Evolutionary conservation across 176 grass and related monocot genomes (phyloP), one percentile per base, ranked within the genome.

Genomic region (Dendrocalamus sinicus): DNA sequence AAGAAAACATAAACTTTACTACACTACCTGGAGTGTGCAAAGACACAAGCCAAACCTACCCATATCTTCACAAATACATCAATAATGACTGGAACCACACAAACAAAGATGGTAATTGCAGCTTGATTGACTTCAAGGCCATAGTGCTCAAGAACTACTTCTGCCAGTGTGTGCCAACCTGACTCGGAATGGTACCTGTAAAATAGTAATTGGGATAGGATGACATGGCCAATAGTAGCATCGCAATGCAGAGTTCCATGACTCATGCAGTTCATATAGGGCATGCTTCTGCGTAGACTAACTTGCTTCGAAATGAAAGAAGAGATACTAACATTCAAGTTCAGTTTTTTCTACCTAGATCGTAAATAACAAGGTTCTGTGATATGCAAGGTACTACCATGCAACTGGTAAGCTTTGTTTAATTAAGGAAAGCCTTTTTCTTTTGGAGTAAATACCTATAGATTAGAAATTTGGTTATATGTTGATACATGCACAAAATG

Each of bases 41-140:
- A 86, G 30, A 57, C 35, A 81, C 32, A 57, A 72, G 75, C 28
- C 53, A 78, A 9, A 73, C 90, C 3, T 88, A 98, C 93, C 96
- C 96, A 98, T 51, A 95, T 78, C 80, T 98, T 98, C 73, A 95
- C 89, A 52, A 91, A 94, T 59, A 91, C 93, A 84, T 98, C 93
- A 46, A 98, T 23, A 39, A 90, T 70, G 70, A 98, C 96, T 57
- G 96, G 93, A 82, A 98, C 74, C 74, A 90, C 73, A 92, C 91
- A 91, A 80, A 98, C 85, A 62, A 98, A 95, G 71, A 98, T 92
- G 79, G 90, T 94, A 76, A 95, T 80, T 61, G 84, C 90, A 68
- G 93, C 93, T 92, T 92, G 46, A 85, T 98, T 84, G 11, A 86
- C 68, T 92, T 98, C 96, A 89, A 98, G 70, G 32, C 93, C 93